These are phyloP conservation scores for Cicer pinnatifidum DNA, from an alignment of 306 rosid species.

Conservation along the genomic window DNA sequence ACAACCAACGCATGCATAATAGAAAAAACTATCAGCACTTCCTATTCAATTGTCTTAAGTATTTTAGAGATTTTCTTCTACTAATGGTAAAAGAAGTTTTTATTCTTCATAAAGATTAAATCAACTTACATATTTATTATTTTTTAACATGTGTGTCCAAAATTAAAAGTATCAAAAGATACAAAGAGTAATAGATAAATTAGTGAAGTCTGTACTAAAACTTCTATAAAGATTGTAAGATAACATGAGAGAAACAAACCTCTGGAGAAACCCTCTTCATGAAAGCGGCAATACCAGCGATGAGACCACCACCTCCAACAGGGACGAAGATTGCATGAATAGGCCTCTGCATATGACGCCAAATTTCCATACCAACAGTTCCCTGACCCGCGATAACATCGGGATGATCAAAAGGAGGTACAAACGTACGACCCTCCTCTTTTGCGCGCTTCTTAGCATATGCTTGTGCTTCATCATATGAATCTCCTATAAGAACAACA, in stretches of 20 bases:
- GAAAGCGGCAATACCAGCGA: conserved; percentile 96
- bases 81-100: no score
- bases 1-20: not conserved
- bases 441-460: conserved; percentile 74
- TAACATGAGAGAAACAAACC: conserved; percentile 53
- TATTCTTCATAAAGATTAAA: no score
- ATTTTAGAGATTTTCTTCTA: no score
- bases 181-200: no score
- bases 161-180: no score
- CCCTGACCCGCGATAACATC: conserved; percentile 96
- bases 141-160: no score
- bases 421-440: conserved; percentile 76
- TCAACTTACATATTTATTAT: no score
- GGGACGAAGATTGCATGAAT: conserved; percentile 94
- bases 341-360: conserved; percentile 70
- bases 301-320: conserved; percentile 95
- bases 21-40: not conserved
- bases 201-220: no score
- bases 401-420: conserved; percentile 96
- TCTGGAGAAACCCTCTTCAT: conserved; percentile 90
- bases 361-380: conserved; percentile 92
- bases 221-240: no score
- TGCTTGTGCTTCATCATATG: conserved; percentile 91
- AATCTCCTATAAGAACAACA: conserved; percentile 86
- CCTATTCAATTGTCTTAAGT: no score